Conservation (phyloP, 208 protist genomes). For the Porcisia hertigi region DNA sequence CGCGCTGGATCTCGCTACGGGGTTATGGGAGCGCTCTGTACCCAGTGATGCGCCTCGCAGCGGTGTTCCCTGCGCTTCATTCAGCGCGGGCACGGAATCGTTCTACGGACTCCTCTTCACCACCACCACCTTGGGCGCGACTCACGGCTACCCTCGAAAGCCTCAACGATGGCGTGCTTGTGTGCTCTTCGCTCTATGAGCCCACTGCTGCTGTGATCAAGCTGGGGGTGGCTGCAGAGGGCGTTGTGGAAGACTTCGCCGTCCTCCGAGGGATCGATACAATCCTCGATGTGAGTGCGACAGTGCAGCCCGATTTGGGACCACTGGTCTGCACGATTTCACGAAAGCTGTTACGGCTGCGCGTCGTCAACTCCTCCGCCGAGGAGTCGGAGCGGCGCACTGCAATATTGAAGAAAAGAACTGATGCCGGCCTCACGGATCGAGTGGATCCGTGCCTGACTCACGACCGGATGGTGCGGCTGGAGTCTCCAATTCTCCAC, state of each 20-base stretch:
- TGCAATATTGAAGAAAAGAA: neutral
- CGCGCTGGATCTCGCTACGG: conserved; percentile 39
- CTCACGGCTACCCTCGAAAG: conserved; percentile 30
- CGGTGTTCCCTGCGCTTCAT: conserved; percentile 39
- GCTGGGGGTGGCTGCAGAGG: conserved; percentile 29
- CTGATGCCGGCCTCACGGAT: conserved; percentile 7
- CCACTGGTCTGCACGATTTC: conserved; percentile 19
- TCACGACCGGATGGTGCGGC: conserved; percentile 10
- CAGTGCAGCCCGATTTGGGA: conserved; percentile 10
- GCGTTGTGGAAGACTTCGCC: conserved; percentile 30
- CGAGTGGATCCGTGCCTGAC: conserved; percentile 15
- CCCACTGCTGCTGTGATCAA: conserved; percentile 36
- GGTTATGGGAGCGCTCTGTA: conserved; percentile 50
- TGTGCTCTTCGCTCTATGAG: conserved; percentile 62
- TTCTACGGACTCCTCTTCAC: neutral
- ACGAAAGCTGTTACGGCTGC: conserved; percentile 16
- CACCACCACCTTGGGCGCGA: conserved; percentile 14
- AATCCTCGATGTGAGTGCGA: conserved; percentile 19
- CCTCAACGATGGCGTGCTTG: conserved; percentile 38
- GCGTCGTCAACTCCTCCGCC: neutral
- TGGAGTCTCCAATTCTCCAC: conserved; percentile 11
- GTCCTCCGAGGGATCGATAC: conserved; percentile 8
- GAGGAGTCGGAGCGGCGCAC: conserved; percentile 8
- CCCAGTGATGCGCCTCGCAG: conserved; percentile 50
- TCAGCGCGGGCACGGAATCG: neutral